Percentiles rank a stretch among this genome's conserved stretches.
Evolutionary conservation across 1,284 basidiomycete species (phyloP).

Genomic region (Cutaneotrichosporon arboriforme): DNA sequence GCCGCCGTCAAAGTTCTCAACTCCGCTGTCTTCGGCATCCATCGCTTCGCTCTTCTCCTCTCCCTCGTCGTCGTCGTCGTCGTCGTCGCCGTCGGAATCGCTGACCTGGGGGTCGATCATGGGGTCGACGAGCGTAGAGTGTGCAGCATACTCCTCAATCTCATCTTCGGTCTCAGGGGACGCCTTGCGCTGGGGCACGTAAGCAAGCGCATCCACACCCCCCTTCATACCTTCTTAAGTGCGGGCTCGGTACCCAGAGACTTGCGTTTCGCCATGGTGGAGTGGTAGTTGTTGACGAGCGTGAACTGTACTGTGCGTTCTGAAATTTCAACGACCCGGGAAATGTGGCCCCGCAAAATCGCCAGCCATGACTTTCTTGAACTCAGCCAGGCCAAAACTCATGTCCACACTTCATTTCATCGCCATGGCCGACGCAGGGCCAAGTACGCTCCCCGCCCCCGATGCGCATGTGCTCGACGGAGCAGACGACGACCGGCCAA

Average conservation of each 20-base stretch:
- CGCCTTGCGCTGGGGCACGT: constrained; percentile 11
- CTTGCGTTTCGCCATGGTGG: constrained; percentile 19
- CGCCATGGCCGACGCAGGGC: background rate
- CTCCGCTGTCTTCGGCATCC: constrained; percentile 27
- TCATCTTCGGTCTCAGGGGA: constrained; percentile 21
- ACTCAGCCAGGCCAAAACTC: background rate
- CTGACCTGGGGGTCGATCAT: constrained; percentile 20
- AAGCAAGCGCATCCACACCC: background rate
- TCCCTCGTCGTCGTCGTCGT: constrained; percentile 17
- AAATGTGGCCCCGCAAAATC: constrained; percentile 18
- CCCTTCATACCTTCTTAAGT: constrained; percentile 15
- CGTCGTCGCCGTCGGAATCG: constrained; percentile 21
- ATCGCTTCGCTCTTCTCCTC: too few relatives aligned
- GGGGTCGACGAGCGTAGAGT: constrained; percentile 17
- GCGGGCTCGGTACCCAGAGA: constrained; percentile 1
- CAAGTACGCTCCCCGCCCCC: too few relatives aligned
- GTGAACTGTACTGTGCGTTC: background rate
- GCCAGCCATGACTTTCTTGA: too few relatives aligned
- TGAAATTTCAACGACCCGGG: constrained; percentile 6
- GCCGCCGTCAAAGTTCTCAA: constrained; percentile 21
- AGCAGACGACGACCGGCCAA: constrained; percentile 1
- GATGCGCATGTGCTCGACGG: background rate
- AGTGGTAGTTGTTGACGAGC: constrained; percentile 9
- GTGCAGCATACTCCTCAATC: constrained; percentile 11
- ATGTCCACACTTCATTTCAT: background rate